Conservation (phyloP, 139 green algal genomes). For the Raphidocelis subcapitata region DNA sequence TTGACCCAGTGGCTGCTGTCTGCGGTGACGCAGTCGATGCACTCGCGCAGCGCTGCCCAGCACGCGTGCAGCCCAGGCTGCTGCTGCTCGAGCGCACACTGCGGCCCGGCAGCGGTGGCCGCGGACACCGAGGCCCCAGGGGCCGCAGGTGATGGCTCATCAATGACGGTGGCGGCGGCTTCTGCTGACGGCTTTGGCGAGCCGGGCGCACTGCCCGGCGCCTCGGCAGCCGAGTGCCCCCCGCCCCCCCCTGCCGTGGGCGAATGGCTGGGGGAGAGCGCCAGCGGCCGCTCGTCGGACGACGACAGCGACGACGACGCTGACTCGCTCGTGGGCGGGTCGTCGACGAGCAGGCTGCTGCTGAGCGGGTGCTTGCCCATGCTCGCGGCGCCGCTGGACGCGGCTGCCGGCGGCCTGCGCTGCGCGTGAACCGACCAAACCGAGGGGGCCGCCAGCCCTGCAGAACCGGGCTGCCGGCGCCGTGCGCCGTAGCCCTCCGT, state of each 20-base stretch:
- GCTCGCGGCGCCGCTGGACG: background rate
- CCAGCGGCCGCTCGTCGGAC: background rate
- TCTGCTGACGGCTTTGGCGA: no score
- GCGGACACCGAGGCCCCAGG: no score
- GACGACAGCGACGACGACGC: background rate
- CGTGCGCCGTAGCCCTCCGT: background rate
- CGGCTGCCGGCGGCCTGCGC: background rate
- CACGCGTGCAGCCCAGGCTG: slow-evolving; percentile 13
- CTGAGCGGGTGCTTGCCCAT: slow-evolving; percentile 26
- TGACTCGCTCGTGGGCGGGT: background rate
- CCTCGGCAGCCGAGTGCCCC: no score
- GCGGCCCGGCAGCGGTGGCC: no score
- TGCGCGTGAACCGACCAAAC: background rate
- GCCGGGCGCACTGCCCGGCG: no score
- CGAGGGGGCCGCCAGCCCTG: no score
- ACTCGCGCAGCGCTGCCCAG: slow-evolving; percentile 27
- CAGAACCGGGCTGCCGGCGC: background rate
- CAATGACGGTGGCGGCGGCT: no score
- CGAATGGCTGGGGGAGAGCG: no score
- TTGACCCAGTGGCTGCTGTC: slow-evolving; percentile 33
- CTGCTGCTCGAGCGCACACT: background rate
- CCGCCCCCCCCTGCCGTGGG: background rate
- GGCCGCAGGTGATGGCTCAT: no score
- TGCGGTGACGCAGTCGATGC: slow-evolving; percentile 21
- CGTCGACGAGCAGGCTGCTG: slow-evolving; percentile 21